Base-by-base conservation (phyloP, 2,329 filamentous ascomycete genomes). In the Fusarium nygamai region DNA sequence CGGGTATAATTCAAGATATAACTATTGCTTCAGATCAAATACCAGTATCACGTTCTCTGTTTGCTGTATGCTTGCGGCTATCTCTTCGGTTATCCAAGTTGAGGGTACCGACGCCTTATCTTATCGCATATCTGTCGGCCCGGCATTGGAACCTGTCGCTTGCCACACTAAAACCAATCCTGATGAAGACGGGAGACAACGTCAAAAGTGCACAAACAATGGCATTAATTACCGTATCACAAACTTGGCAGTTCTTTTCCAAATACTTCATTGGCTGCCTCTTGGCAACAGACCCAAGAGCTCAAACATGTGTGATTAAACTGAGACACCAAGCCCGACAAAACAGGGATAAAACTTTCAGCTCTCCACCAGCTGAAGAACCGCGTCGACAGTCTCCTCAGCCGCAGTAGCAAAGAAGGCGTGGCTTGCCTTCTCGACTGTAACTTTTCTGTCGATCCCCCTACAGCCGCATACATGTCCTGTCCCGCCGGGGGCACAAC, bases 221-320 rank as follows among this genome's bases (percentile, higher is more conserved):
- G 11, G 19, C 8, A 27, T 46, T 6, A 0, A 4, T 41, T n/a
- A 16, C 8, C 17, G 6, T 46, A 19, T 13, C 5, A 1, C 6
- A 1, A 14, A 51, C 3, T 36, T 27, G 17, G 8, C 19, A 53
- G 17, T 9, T 20, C 5, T 16, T 19, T 22, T 20, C 5, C n/a
- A 6, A 6, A 10, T 1, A 19, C 7, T 16, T 27, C 0, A 16
- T 12, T 16, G 16, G 5, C 1, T 20, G 2, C 1, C 5, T 27
- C n/a, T 17, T 53, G 13, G 6, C 9, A 33, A n/a, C 6, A 4
- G 1, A 1, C 13, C 29, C 3, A 11, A 22, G 2, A n/a, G 46
- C 6, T 19, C 10, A 12, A 17, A 12, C 3, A 11, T 17, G 7
- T 2, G 0, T 12, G 3, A 53, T 53, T 27, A 17, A 38, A 1